Percentiles rank a stretch among this genome's conserved stretches.
Conservation (phyloP, 1,284 basidiomycete genomes). For the Cerioporus squamosus region DNA sequence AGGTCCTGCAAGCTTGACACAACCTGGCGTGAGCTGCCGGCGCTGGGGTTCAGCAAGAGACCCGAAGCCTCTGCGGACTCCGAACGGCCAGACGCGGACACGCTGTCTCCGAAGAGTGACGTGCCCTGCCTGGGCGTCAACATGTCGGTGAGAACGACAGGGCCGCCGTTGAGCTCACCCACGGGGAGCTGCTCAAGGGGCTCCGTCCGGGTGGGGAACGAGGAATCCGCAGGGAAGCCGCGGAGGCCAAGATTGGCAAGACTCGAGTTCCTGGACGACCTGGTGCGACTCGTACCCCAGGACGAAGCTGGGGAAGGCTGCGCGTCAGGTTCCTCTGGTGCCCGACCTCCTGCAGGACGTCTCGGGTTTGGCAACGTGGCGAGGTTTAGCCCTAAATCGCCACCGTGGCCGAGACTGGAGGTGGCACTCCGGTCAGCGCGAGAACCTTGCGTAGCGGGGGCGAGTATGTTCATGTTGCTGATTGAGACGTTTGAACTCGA, state of each 20-base stretch:
- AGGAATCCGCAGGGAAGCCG: slow-evolving; percentile 9
- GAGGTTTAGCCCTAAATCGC: slow-evolving; percentile 3
- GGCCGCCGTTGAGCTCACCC: slow-evolving; percentile 10
- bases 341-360: not conserved
- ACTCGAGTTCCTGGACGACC: slow-evolving; percentile 19
- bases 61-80: slow-evolving; percentile 2
- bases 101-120: not conserved
- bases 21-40: slow-evolving; percentile 20
- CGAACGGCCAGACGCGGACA: slow-evolving; percentile 13
- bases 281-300: slow-evolving; percentile 20
- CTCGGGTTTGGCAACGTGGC: slow-evolving; percentile 5
- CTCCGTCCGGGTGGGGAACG: not conserved
- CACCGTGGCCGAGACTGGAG: not conserved
- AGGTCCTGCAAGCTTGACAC: slow-evolving; percentile 26
- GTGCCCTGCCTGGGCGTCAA: slow-evolving; percentile 6
- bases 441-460: not conserved
- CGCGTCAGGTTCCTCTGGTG: not conserved
- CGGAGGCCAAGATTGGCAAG: slow-evolving; percentile 17
- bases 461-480: not conserved
- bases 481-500: not conserved
- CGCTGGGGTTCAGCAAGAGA: slow-evolving; percentile 4
- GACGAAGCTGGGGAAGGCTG: slow-evolving; percentile 27
- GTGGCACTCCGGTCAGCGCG: not conserved
- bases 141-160: slow-evolving; percentile 7
- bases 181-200: slow-evolving; percentile 15